Conservation (phyloP, 2,329 filamentous ascomycete genomes). For the Drechslerella coelobrocha region DNA sequence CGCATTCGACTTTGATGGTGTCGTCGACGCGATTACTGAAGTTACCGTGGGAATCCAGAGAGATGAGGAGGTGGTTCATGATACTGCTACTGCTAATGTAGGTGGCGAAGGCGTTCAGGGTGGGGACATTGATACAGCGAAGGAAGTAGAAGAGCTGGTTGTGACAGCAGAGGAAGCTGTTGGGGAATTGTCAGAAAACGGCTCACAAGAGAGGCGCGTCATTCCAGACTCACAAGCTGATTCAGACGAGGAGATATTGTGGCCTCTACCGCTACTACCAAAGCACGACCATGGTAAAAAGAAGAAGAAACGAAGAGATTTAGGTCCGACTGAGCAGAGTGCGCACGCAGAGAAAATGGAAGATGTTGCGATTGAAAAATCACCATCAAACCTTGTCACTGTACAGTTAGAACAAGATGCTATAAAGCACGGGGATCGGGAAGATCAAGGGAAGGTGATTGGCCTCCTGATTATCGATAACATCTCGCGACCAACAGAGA, state of each 20-base stretch:
- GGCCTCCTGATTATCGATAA: slow-evolving; percentile 35
- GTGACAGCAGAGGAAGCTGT: slow-evolving; percentile 14
- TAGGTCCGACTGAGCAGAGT: neutral
- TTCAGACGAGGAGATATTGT: slow-evolving; percentile 47
- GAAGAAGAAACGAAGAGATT: slow-evolving; percentile 17
- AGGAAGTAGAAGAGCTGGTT: neutral
- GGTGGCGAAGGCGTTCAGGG: neutral
- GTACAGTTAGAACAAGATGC: neutral
- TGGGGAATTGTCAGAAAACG: slow-evolving; percentile 6
- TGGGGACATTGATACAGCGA: neutral
- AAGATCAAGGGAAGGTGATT: slow-evolving; percentile 10
- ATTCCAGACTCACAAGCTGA: slow-evolving; percentile 45
- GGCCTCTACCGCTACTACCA: slow-evolving; percentile 27
- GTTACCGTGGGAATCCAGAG: slow-evolving; percentile 17
- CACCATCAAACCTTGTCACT: neutral
- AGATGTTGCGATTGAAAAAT: no score
- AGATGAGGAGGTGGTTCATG: neutral
- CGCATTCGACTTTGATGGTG: slow-evolving; percentile 45
- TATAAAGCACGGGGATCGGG: neutral
- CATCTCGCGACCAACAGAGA: slow-evolving; percentile 34
- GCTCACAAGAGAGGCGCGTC: neutral
- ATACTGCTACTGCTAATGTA: neutral
- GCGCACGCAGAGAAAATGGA: neutral
- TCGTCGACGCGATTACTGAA: slow-evolving; percentile 34
- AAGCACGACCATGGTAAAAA: slow-evolving; percentile 34